Conservation (phyloP, 805 yeast genomes). For the Candida dendrica region DNA sequence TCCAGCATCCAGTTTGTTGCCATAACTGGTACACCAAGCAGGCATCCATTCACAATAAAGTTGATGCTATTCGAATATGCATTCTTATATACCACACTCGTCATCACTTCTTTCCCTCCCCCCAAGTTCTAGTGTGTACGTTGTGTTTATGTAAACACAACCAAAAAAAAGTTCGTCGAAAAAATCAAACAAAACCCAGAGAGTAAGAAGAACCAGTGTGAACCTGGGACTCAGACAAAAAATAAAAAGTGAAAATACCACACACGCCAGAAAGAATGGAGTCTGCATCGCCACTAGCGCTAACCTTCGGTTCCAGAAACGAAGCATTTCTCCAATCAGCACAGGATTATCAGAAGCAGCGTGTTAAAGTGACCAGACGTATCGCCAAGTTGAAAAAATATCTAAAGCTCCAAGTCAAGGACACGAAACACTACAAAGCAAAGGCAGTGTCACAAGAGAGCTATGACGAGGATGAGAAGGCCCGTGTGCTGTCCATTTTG, state of each 20-base stretch:
- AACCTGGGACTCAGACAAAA: neutral
- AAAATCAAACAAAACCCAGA: no score
- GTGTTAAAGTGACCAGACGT: conserved; percentile 52
- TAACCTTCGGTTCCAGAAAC: conserved; percentile 45
- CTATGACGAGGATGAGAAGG: conserved; percentile 42
- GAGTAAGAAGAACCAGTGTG: no score
- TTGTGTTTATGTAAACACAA: no score
- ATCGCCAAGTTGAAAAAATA: conserved; percentile 60
- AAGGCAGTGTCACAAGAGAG: conserved; percentile 43
- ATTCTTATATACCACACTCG: neutral
- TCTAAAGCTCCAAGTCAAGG: conserved; percentile 54
- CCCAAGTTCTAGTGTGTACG: no score
- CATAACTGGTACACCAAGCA: neutral
- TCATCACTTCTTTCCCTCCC: no score
- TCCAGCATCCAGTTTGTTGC: neutral
- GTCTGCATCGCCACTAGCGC: conserved; percentile 18
- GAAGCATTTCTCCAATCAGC: conserved; percentile 58
- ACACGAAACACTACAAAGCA: conserved; percentile 53
- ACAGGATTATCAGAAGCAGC: conserved; percentile 63
- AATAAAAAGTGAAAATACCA: no score
- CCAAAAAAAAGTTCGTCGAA: no score
- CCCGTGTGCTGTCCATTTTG: conserved; percentile 52
- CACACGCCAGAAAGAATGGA: neutral
- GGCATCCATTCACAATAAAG: neutral
- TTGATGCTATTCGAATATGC: neutral